These are phyloP conservation scores for Flammula alnicola DNA, from an alignment of 1,284 basidiomycete genomes.

Conservation along the genomic window DNA sequence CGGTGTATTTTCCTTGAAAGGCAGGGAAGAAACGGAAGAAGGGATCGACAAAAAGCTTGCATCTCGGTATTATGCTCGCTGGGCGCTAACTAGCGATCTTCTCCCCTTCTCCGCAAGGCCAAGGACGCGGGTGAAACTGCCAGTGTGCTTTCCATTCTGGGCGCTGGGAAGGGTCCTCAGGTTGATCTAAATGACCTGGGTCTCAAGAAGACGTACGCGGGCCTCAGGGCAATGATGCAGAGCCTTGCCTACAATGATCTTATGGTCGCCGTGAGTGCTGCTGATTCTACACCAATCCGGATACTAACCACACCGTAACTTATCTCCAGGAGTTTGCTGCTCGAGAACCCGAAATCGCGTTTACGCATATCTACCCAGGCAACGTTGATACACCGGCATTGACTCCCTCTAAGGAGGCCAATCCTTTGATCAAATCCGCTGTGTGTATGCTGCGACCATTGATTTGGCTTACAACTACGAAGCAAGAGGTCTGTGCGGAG, in stretches of 20 bases:
- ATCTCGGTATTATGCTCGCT: conserved; percentile 39
- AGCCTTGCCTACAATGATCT: neutral
- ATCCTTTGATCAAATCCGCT: neutral
- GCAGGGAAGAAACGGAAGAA: conserved; percentile 45
- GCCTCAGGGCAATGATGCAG: neutral
- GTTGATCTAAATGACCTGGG: neutral
- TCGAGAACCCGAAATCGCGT: neutral
- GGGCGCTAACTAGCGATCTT: neutral
- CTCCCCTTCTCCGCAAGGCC: neutral
- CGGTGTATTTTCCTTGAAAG: conserved; percentile 39
- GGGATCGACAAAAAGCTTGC: too few relatives aligned
- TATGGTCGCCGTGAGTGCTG: too few relatives aligned
- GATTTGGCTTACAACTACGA: neutral
- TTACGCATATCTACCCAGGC: neutral
- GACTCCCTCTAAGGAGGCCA: neutral
- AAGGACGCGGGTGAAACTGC: neutral
- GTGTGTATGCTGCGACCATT: neutral
- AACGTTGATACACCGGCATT: neutral
- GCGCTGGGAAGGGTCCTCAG: neutral
- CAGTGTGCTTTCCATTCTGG: neutral
- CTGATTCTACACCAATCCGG: too few relatives aligned
- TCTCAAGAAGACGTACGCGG: neutral
- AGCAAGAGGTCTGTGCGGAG: neutral
- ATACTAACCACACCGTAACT: too few relatives aligned
- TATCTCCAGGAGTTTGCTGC: neutral